Percentiles rank a stretch among this genome's conserved stretches.
These are phyloP conservation scores for Cladobotryum protrusum DNA, from an alignment of 2,329 filamentous ascomycete species.

Conservation along the genomic window DNA sequence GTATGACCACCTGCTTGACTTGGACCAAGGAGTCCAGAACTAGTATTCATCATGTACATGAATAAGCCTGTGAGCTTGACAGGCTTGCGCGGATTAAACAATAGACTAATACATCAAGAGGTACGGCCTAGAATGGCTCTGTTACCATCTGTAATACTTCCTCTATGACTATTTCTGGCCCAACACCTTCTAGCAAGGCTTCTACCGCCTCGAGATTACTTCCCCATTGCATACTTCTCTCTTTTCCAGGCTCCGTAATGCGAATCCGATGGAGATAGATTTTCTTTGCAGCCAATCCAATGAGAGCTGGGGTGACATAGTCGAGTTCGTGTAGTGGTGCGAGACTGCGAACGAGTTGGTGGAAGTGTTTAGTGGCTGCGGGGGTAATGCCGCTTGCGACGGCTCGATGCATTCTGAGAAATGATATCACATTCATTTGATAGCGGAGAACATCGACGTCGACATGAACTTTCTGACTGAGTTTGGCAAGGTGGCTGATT, in stretches of 20 bases:
- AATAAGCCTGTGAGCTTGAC: background rate
- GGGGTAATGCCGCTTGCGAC: constrained; percentile 74
- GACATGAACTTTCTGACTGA: constrained; percentile 53
- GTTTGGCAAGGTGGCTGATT: constrained; percentile 54
- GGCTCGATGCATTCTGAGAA: constrained; percentile 81
- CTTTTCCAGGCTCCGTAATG: constrained; percentile 61
- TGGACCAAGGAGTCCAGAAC: constrained; percentile 4
- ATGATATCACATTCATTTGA: constrained; percentile 79
- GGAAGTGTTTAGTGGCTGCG: constrained; percentile 70
- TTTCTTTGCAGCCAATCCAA: constrained; percentile 76
- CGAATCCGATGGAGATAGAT: constrained; percentile 80
- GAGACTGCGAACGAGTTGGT: constrained; percentile 62
- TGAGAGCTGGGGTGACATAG: constrained; percentile 78
- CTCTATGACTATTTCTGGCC: constrained; percentile 58
- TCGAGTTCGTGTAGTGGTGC: constrained; percentile 74
- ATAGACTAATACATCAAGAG: constrained; percentile 22
- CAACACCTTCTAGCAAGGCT: constrained; percentile 55
- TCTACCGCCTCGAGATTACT: constrained; percentile 67
- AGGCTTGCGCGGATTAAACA: constrained; percentile 9
- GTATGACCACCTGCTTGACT: background rate
- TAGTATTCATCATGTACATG: constrained; percentile 3
- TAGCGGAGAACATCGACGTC: constrained; percentile 78
- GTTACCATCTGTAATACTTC: constrained; percentile 55
- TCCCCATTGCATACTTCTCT: constrained; percentile 90
- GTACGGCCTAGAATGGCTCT: constrained; percentile 37